These are phyloP conservation scores for Botrytis squamosa DNA, from an alignment of 2,329 filamentous ascomycete genomes.

Conservation along the genomic window DNA sequence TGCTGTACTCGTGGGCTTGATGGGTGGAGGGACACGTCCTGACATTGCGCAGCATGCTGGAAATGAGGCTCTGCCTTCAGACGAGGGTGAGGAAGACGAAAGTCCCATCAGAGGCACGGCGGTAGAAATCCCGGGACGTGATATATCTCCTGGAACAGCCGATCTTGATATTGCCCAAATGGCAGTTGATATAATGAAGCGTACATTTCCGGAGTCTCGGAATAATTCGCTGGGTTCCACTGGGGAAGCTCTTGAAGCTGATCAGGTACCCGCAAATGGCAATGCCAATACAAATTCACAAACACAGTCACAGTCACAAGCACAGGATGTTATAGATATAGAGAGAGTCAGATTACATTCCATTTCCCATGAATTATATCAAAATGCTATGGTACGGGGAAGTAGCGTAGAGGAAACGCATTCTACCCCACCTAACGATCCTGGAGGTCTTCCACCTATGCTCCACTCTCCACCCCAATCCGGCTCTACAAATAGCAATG, in stretches of 20 bases:
- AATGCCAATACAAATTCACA: background rate
- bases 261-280: background rate
- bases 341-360: background rate
- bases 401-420: conserved; percentile 17
- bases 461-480: conserved; percentile 32
- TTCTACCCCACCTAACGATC: conserved; percentile 24
- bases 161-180: conserved; percentile 12
- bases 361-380: background rate
- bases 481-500: conserved; percentile 32
- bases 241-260: background rate
- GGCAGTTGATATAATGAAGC: conserved; percentile 17
- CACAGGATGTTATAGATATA: background rate
- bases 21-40: conserved; percentile 62
- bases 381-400: background rate
- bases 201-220: background rate
- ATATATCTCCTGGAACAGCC: conserved; percentile 26
- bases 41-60: conserved; percentile 62
- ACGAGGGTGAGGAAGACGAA: conserved; percentile 44
- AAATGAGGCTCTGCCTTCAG: conserved; percentile 51
- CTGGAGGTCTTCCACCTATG: conserved; percentile 35
- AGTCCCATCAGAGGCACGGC: conserved; percentile 28
- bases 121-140: conserved; percentile 34
- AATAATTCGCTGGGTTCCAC: background rate
- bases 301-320: background rate
- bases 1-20: conserved; percentile 63